Conservation (phyloP, 352 stramenopile genomes). For the Pythium myriotylum region DNA sequence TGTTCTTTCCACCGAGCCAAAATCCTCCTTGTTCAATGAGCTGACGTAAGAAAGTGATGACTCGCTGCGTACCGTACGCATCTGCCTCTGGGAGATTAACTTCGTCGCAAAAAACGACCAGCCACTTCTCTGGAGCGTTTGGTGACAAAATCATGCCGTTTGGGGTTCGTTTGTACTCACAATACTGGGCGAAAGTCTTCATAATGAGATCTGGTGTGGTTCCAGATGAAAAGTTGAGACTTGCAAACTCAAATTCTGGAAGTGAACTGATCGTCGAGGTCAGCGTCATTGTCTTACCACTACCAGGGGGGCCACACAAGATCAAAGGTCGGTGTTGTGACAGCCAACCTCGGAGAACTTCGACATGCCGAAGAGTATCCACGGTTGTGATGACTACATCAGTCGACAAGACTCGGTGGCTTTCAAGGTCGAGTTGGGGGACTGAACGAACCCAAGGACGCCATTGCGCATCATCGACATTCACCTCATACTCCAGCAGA, state of each 20-base stretch:
- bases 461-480: conserved; percentile 97
- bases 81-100: conserved; percentile 99
- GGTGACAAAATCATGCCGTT: conserved; percentile 97
- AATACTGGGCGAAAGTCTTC: conserved; percentile 99
- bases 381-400: conserved; percentile 99
- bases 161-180: conserved; percentile 97
- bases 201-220: conserved; percentile 99
- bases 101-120: conserved; percentile 99
- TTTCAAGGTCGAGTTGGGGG: conserved; percentile 98
- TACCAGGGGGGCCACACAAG: conserved; percentile 97
- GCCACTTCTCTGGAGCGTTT: conserved; percentile 94
- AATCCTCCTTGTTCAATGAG: conserved; percentile 97
- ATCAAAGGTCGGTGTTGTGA: conserved; percentile 96
- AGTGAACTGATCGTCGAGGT: conserved; percentile 97
- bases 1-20: conserved; percentile 86
- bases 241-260: conserved; percentile 98
- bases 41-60: conserved; percentile 99
- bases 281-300: conserved; percentile 99
- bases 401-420: conserved; percentile 94
- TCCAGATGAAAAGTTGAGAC: conserved; percentile 99
- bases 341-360: conserved; percentile 98
- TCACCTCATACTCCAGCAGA: conserved; percentile 96
- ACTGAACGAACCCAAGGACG: conserved; percentile 96
- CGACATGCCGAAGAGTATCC: conserved; percentile 98
- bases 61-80: conserved; percentile 98